A percentile compares a stretch with the other conserved stretches of the same genome.
Conservation (phyloP, 1,139 yeast genomes). For the Blastobotrys ciferrii region DNA sequence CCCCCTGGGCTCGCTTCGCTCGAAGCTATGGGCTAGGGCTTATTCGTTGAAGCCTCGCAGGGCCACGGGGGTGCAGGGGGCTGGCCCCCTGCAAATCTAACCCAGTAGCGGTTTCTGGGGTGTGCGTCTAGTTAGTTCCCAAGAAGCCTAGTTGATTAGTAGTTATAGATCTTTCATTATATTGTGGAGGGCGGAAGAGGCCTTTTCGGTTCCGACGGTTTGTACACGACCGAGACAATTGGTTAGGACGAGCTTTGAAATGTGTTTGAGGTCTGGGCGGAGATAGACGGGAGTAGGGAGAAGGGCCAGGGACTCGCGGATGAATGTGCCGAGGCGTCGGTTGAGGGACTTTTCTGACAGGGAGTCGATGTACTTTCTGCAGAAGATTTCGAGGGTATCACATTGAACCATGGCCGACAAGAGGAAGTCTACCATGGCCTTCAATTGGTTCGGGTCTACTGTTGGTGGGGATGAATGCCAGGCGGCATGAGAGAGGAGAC, state of each 20-base stretch:
- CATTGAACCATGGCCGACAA: constrained; percentile 2
- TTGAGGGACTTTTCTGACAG: neutral
- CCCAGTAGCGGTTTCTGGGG: no score
- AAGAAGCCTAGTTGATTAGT: neutral
- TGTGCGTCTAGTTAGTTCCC: neutral
- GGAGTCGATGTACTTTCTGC: constrained; percentile 1
- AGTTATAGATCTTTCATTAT: neutral
- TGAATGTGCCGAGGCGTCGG: constrained; percentile 1
- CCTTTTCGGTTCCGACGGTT: neutral
- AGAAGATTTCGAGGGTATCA: neutral
- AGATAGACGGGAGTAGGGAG: neutral
- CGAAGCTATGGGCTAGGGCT: no score
- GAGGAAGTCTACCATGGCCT: constrained; percentile 9
- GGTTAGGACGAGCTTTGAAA: neutral
- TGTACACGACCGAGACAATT: neutral
- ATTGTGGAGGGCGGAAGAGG: neutral
- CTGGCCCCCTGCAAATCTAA: no score
- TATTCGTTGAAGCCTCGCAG: no score
- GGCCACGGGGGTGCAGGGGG: no score
- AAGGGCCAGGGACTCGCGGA: neutral
- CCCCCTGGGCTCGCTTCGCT: no score
- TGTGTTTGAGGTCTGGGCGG: neutral
- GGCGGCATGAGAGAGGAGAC: neutral
- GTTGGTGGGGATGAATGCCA: neutral
- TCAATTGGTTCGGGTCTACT: constrained; percentile 1